Evolutionary conservation across 202 grass and related monocot species (phyloP), one percentile per base, ranked within the genome.

Genomic region (Brachypodium distachyon): DNA sequence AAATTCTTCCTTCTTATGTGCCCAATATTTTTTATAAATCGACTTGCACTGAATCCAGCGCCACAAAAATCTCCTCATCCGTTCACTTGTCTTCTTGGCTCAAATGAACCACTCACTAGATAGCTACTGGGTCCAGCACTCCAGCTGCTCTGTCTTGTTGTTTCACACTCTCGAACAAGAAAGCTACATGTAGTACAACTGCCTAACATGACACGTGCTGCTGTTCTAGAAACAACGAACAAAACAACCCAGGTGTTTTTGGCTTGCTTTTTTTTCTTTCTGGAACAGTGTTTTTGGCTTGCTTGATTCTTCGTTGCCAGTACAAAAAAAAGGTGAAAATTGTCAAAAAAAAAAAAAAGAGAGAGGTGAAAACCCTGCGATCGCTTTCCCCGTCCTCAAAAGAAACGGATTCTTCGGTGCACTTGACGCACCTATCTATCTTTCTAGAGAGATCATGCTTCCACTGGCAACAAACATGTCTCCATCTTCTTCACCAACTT

Each of bases 381-480:
- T 76, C 16, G 5, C 28, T 25, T 65, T 56, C 27, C 51, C 50
- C 9, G 17, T n/a, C 19, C 38, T 50, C 7, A 0, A n/a, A 60
- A 67, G 11, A 19, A 12, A 79, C 32, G 50, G 6, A 62, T 78
- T 57, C 43, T 78, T 57, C 43, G 69, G 68, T 74, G 21, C 6
- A 7, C 27, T 65, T 37, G 14, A 58, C 49, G 67, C n/a, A 16
- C 17, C 23, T 48, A 57, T 41, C 17, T 19, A 4, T 36, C 19
- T 74, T 88, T 88, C 75, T 49, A 80, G 61, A 88, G 57, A 22
- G 63, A 62, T 84, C 76, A 70, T 70, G 69, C 61, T 74, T 84
- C 76, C 44, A 41, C 41, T 37, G 18, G 25, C 64, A 80, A n/a
- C 34, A 60, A 74, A 42, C 37, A 16, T 3, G 14, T 48, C 56